Evolutionary conservation across 805 yeast genomes (phyloP).

Genomic region (Candida bentonensis): DNA sequence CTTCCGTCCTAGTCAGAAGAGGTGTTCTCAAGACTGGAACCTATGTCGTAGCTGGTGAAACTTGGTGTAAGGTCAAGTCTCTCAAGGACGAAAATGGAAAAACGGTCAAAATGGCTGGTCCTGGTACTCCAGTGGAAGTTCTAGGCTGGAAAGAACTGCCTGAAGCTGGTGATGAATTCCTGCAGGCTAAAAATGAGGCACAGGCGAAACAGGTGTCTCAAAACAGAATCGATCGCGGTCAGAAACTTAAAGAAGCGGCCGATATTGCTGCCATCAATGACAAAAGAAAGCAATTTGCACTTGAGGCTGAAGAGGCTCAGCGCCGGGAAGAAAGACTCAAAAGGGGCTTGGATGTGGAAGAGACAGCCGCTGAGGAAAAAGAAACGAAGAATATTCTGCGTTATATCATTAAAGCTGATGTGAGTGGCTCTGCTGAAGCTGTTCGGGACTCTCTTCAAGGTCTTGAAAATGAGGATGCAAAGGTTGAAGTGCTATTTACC

Average conservation of each 20-base stretch:
- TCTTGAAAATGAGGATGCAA: slow-evolving; percentile 80
- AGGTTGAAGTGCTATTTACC: slow-evolving; percentile 49
- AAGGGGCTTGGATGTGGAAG: slow-evolving; percentile 43
- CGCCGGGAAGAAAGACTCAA: slow-evolving; percentile 38
- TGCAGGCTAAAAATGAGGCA: slow-evolving; percentile 63
- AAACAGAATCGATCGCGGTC: slow-evolving; percentile 43
- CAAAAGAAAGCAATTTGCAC: slow-evolving; percentile 37
- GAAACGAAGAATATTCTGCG: slow-evolving; percentile 27
- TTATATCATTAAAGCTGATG: slow-evolving; percentile 80
- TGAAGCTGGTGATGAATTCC: slow-evolving; percentile 72
- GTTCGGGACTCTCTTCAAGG: slow-evolving; percentile 65
- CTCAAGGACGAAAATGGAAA: slow-evolving; percentile 65
- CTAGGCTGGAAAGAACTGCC: slow-evolving; percentile 94
- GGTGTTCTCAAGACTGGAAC: slow-evolving; percentile 63
- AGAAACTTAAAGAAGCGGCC: slow-evolving; percentile 40
- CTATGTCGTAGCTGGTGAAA: slow-evolving; percentile 71
- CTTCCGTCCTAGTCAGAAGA: slow-evolving; percentile 70
- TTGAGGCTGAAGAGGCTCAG: slow-evolving; percentile 34
- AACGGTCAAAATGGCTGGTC: slow-evolving; percentile 50
- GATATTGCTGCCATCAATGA: slow-evolving; percentile 63
- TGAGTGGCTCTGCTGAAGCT: slow-evolving; percentile 90
- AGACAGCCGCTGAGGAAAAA: slow-evolving; percentile 21
- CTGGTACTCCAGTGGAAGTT: slow-evolving; percentile 81
- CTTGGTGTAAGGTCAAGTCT: slow-evolving; percentile 72
- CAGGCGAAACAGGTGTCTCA: slow-evolving; percentile 61